phyloP scores from a whole-genome alignment of 441 rosid species.

The Breynia disticha region DNA sequence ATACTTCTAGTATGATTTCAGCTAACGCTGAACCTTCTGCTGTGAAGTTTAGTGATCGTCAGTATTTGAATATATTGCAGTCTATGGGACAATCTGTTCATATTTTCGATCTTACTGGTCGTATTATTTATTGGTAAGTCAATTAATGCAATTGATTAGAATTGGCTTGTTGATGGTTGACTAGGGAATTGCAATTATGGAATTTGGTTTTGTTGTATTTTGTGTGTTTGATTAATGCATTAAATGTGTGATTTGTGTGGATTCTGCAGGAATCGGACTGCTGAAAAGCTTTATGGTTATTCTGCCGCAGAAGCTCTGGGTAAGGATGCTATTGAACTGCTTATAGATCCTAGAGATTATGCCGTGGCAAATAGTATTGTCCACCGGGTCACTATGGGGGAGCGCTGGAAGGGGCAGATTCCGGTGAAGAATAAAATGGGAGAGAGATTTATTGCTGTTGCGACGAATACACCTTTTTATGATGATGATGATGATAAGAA shows the following conservation, averaged over 20 bases:
- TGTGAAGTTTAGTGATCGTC: conserved; percentile 52
- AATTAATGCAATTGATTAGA: too few relatives aligned
- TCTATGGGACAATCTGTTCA: conserved; percentile 93
- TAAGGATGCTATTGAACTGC: conserved; percentile 50
- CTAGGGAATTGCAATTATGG: neutral
- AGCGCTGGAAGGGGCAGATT: conserved; percentile 81
- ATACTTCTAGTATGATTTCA: conserved; percentile 12
- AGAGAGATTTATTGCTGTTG: conserved; percentile 47
- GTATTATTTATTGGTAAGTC: conserved; percentile 75
- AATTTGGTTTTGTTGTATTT: neutral
- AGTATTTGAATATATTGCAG: conserved; percentile 81
- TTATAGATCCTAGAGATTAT: conserved; percentile 51
- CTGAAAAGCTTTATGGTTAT: conserved; percentile 77
- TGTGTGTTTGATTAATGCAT: neutral
- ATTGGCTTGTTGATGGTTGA: too few relatives aligned
- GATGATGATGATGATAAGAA: conserved; percentile 72
- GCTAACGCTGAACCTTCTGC: conserved; percentile 38
- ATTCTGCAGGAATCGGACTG: conserved; percentile 68
- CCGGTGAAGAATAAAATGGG: conserved; percentile 67
- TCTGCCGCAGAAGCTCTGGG: conserved; percentile 73
- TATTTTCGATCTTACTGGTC: conserved; percentile 49
- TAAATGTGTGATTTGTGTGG: conserved; percentile 2
- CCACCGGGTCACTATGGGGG: conserved; percentile 47
- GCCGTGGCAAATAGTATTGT: conserved; percentile 39
- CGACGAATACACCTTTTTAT: conserved; percentile 64